Conservation (phyloP, 2,329 filamentous ascomycete genomes). For the Hypoxylon sp. region DNA sequence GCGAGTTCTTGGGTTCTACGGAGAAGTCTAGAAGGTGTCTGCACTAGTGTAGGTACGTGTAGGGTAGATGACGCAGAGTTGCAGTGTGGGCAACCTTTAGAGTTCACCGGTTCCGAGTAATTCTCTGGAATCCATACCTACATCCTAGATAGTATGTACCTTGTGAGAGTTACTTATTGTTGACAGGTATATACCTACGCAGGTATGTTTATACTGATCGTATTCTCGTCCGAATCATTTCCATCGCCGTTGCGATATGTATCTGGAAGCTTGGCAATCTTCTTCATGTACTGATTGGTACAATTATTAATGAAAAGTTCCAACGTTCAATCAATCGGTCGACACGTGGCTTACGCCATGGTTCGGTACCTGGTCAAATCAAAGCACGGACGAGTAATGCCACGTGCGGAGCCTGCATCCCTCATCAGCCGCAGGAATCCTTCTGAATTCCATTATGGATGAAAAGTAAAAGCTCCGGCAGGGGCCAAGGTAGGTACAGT, state of each 20-base stretch:
- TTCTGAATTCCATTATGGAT: slow-evolving; percentile 16
- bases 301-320: slow-evolving; percentile 21
- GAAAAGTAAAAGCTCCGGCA: slow-evolving; percentile 24
- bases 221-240: slow-evolving; percentile 6
- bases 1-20: neutral
- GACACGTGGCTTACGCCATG: slow-evolving; percentile 39
- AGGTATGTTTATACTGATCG: neutral
- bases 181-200: neutral
- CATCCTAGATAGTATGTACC: too few relatives aligned
- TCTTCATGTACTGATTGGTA: slow-evolving; percentile 8
- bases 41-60: too few relatives aligned
- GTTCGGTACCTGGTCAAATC: slow-evolving; percentile 29
- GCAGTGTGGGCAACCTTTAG: neutral
- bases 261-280: neutral
- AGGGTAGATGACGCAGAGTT: neutral
- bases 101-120: neutral
- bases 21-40: neutral
- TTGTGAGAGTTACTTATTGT: too few relatives aligned
- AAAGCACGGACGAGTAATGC: slow-evolving; percentile 37
- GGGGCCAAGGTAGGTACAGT: slow-evolving; percentile 19
- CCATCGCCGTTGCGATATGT: neutral
- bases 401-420: slow-evolving; percentile 41
- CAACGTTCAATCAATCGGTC: slow-evolving; percentile 19
- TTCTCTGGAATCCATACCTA: too few relatives aligned
- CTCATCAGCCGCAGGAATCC: slow-evolving; percentile 32